These are phyloP conservation scores for Pyrenophora graminea DNA, from an alignment of 2,329 filamentous ascomycete genomes.

Conservation along the genomic window DNA sequence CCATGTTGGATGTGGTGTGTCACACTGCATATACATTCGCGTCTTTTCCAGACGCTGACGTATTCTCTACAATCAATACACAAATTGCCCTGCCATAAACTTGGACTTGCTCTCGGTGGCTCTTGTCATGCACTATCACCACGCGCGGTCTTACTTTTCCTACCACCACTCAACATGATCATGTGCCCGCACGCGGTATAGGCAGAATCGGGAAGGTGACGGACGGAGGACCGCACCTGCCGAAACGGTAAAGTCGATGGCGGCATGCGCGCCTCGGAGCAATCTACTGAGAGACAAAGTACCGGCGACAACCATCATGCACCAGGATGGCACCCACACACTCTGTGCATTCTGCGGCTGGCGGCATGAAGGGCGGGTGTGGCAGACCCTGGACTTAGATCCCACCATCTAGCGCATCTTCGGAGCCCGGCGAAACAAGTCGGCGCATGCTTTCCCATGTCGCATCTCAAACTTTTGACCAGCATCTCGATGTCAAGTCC, in stretches of 20 bases:
- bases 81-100: not conserved
- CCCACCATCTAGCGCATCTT: not conserved
- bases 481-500: not conserved
- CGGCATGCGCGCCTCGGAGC: not conserved
- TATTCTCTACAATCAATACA: slow-evolving; percentile 2
- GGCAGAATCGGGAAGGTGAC: slow-evolving; percentile 2
- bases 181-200: not conserved
- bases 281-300: not conserved
- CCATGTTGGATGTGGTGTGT: slow-evolving; percentile 12
- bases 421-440: slow-evolving; percentile 17
- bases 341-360: not conserved
- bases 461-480: slow-evolving; percentile 24
- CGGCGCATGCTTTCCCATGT: slow-evolving; percentile 8
- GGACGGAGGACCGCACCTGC: not conserved
- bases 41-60: slow-evolving; percentile 3
- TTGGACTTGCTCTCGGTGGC: not conserved
- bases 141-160: not conserved
- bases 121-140: not conserved
- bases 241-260: not conserved
- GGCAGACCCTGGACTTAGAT: not conserved
- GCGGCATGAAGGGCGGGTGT: not conserved
- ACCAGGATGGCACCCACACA: not conserved
- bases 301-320: not conserved
- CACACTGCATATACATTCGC: slow-evolving; percentile 18
- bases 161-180: no score